Evolutionary conservation across 768 basidiomycete species (phyloP).

Genomic region (Mrakia hoshinonis): DNA sequence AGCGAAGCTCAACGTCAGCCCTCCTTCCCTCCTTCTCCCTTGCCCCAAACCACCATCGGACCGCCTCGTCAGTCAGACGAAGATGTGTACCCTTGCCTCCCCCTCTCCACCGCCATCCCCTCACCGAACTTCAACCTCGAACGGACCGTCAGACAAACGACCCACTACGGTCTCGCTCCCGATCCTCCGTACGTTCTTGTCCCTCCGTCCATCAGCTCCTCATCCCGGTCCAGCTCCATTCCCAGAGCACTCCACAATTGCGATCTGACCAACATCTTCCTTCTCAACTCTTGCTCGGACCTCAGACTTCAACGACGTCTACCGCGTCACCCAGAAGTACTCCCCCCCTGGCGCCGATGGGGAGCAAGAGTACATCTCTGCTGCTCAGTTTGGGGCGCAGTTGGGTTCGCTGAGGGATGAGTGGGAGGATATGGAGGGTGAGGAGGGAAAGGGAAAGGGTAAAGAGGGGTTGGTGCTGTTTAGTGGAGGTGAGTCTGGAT

Average conservation of each 20-base stretch:
- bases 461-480: slow-evolving; percentile 72
- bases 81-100: not conserved
- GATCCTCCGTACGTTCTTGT: not conserved
- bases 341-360: not conserved
- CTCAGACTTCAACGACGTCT: slow-evolving; percentile 29
- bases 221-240: too few relatives aligned
- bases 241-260: too few relatives aligned
- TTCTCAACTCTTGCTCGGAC: not conserved
- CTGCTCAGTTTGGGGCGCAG: slow-evolving; percentile 72
- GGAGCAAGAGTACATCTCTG: slow-evolving; percentile 59
- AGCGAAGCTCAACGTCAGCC: not conserved
- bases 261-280: not conserved
- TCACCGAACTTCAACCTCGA: not conserved
- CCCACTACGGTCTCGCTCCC: slow-evolving; percentile 8
- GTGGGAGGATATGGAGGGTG: slow-evolving; percentile 50
- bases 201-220: not conserved
- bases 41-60: not conserved
- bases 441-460: slow-evolving; percentile 48
- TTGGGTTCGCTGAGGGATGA: slow-evolving; percentile 54
- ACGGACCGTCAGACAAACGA: not conserved
- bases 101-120: not conserved
- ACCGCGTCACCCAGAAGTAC: slow-evolving; percentile 23
- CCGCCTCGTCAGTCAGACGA: not conserved
- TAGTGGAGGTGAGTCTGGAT: slow-evolving; percentile 55
- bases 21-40: not conserved